Base-by-base conservation (phyloP, 495 filamentous ascomycete genomes). In the Podospora fimiseda region DNA sequence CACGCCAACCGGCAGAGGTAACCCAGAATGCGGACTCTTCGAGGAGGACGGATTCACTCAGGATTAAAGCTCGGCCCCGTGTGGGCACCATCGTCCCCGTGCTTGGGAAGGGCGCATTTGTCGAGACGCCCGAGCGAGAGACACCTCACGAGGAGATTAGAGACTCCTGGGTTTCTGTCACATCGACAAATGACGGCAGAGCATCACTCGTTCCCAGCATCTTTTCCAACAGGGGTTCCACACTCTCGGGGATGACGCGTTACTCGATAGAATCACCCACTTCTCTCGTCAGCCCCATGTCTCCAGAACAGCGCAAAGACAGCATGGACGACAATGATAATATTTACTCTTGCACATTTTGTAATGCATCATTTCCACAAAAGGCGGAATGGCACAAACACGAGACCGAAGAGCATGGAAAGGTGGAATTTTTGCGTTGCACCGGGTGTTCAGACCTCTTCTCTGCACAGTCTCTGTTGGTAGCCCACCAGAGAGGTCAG, bases 261-360 rank as follows among this genome's bases (percentile, higher is more conserved):
- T n/a, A 48, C 11, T 59, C 53, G 1, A 22, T 59, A 1, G 61
- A 67, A 39, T 64, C 61, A 0, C 58, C 58, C 9, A 38, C 56
- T 11, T 55, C 51, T 7, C 42, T 41, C 2, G 45, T 50, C 16
- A 60, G 53, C 40, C 58, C 60, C 0, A 38, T 53, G 39, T 48
- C 33, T 2, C 45, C 50, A 5, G 51, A 60, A 4, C 24, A 46
- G 18, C 30, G 47, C 20, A 56, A 66, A 36, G 47, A 51, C 40
- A 40, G 44, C 23, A 47, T 55, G n/a, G n/a, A n/a, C 15, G 51
- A 52, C 9, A 18, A 36, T 2, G 22, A 18, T 1, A 36, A 40
- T 42, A 48, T 48, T 9, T 64, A 60, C 41, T 56, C 14, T 13
- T 64, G 61, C 55, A 62, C 64, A 8, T 62, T 66, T 18, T 66